Evolutionary conservation across 768 basidiomycete species (phyloP).

Genomic region (Pleurotus tuber-regium): DNA sequence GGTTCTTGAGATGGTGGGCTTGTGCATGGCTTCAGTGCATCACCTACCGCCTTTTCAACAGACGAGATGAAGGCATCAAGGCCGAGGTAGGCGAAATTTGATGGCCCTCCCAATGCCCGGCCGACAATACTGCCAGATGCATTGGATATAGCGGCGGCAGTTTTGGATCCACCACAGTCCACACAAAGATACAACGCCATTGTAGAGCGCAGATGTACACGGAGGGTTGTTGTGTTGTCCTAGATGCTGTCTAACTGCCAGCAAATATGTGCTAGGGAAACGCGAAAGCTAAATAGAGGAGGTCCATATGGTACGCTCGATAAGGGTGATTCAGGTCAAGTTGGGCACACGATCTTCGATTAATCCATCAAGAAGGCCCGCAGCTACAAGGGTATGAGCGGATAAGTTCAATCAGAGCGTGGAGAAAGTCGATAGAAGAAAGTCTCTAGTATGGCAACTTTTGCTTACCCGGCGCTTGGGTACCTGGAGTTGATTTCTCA

Average conservation of each 20-base stretch:
- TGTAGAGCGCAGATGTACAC: not conserved
- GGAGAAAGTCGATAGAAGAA: too few species aligned
- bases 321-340: not conserved
- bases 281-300: conserved; percentile 10
- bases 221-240: not conserved
- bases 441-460: too few species aligned
- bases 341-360: too few species aligned
- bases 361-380: too few species aligned
- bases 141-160: conserved; percentile 69
- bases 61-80: conserved; percentile 55
- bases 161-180: conserved; percentile 91
- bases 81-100: conserved; percentile 83
- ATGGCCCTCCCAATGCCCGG: conserved; percentile 71
- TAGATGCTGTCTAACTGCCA: not conserved
- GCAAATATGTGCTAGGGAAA: not conserved
- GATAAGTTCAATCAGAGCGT: too few species aligned
- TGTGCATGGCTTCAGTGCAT: conserved; percentile 50
- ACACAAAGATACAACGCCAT: conserved; percentile 77
- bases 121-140: conserved; percentile 57
- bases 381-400: too few species aligned
- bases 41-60: conserved; percentile 47
- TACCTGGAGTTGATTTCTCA: too few species aligned
- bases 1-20: conserved; percentile 33
- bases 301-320: conserved; percentile 8
- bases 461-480: too few species aligned